Base-by-base conservation (phyloP, 208 protist species). In the Endotrypanum monterogeii region DNA sequence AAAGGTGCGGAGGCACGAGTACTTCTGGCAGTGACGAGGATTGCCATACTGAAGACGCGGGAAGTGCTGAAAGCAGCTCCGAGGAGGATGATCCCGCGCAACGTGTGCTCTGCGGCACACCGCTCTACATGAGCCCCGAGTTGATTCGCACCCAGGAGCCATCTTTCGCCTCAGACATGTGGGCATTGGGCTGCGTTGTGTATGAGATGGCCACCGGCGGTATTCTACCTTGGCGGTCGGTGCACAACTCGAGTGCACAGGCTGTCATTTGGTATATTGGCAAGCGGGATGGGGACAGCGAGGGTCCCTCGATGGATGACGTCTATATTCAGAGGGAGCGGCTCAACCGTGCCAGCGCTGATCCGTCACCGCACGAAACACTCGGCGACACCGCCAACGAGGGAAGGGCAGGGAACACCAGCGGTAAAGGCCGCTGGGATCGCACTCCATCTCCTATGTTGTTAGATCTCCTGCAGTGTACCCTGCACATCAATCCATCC, bases 201-300 rank as follows among this genome's bases (percentile, higher is more conserved):
- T 93, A 84, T 57, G 94, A 98, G 77, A 97, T 98, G 92, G 86
- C 90, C 6, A 95, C 91, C 41, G 92, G 91, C 12, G 88, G 87
- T n/a, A 61, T 88, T 18, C 86, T 94, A 20, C 93, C 88, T 67
- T 96, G 81, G 80, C 73, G 76, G 5, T 79, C 92, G 41, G 56
- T 94, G 11, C 84, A 87, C 74, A 78, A 89, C 50, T 66, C 74
- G 16, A 80, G 78, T 50, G 79, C 87, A 3, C 70, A 83, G 9
- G 71, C 82, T 14, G 80, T 93, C 1, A 85, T 96, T 65, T 91
- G 76, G 76, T 76, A 88, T 70, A 95, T 96, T 80, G 89, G 90
- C 7, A 67, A 78, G 57, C 72, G 83, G 28, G 6, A 68, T 5
- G 41, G 73, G 9, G 70, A 79, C 18, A 60, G 65, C 28, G 75